Evolutionary conservation across 495 filamentous ascomycete genomes (phyloP), one percentile per base, ranked within the genome.

Genomic region (Pyrenula massariospora): DNA sequence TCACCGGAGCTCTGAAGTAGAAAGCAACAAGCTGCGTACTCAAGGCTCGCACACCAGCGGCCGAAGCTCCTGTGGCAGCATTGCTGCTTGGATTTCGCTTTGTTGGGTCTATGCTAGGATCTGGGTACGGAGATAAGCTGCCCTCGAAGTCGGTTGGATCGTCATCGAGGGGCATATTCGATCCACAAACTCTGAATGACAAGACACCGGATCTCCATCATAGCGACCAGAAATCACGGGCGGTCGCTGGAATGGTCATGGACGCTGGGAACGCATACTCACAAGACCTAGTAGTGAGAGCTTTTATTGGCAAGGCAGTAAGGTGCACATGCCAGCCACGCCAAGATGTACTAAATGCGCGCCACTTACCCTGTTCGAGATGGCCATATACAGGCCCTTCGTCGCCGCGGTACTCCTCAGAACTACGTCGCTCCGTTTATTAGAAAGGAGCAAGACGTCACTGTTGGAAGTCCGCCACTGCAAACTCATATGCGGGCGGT

Each of bases 1-100:
- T 94, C 24, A 88, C 84, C 1, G 91, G 91, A 1, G 88, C 87
- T 57, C 91, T 75, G 62, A 95, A 96, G 68, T 93, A 96, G 61
- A 95, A 94, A 22, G 89, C 84, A 48, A 95, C 76, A 52, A 85
- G 68, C 62, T 91, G 87, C 2, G 88, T 83, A 62, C 83, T 87
- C 56, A 94, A 63, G 23, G 90, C 89, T 54, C 91, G 84, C 49
- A 87, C 84, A 25, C 87, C 79, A 10, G 91, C 90, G 12, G 89
- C 89, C 24, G 87, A 86, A 3, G 84, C 63, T 50, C 81, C 82
- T 12, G 86, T 91, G 12, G 88, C 86, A 22, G 88, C 86, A 79
- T 88, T 85, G 61, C 77, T 84, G 56, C 76, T 75, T 25, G 78
- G 73, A 22, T 78, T 66, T 54, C 63, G 66, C 49, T 65, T 67